Base-by-base conservation (phyloP, 345 rosid genomes). In the Eucalyptus viminalis region DNA sequence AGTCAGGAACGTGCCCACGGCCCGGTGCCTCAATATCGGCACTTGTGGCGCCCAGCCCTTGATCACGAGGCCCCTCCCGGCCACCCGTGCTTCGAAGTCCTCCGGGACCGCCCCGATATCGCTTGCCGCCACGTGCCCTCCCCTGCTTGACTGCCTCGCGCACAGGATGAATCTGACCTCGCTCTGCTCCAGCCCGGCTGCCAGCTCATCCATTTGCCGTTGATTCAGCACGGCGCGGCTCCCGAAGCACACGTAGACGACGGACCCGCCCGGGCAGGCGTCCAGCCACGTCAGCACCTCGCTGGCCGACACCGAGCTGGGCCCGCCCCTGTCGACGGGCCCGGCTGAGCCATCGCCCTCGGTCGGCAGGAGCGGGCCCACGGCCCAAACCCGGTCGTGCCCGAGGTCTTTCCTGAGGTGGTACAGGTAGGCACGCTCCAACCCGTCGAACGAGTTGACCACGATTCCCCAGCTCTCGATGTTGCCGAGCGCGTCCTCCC, bases 41-140 rank as follows among this genome's bases (percentile, higher is more conserved):
- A 88, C 92, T 88, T 97, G 98, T 9, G 95, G 97, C 1, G 91
- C 96, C 99, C 98, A 97, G 15, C 92, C 95, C 47, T 72, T 91
- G 9, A 93, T 60, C 5, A 95, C 93, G 54, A 87, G 22, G 4
- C 99, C 99, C 40, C 92, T 86, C 25, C 91, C 92, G 4, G 60
- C 87, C 3, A 91, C 93, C 44, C 93, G 94, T 3, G 89, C 93
- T 86, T 93, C 96, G 80, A 95, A 93, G 31, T 94, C 95, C 4
- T 92, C 89, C 19, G 94, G 94, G 37, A 96, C 62, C 53, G 24
- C 47, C 13, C 93, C 92, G 12, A 49, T 58, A 29, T 91, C 91
- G 17, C 80, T 51, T 0, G 87, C 88, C 3, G 90, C 88, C 51
- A 14, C 29, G 22, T 90, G 90, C 45, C 40, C 80, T 87, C 88